Base-by-base conservation (phyloP, 139 green algal genomes). In the Coelastrella sp. region DNA sequence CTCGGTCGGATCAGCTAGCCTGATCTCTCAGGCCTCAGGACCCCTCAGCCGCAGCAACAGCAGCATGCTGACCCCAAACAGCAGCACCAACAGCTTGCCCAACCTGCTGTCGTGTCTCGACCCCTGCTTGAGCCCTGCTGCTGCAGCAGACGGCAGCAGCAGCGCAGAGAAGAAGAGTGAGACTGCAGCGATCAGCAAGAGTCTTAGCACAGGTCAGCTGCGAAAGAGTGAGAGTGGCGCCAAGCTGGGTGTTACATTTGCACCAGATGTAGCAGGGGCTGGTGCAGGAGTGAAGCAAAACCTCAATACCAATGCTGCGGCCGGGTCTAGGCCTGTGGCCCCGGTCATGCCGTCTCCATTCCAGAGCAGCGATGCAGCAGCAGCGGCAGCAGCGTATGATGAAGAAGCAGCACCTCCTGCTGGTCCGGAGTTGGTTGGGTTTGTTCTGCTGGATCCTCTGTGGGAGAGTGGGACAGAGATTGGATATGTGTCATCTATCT, bases 401-500 rank as follows among this genome's bases (percentile, higher is more conserved):
- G 32, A 47, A 47, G 32, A 47, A 47, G 32, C 32, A 47, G 32
- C 32, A 47, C 32, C 32, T 47, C 32, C 32, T 19, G 32, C 22
- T 54, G 47, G 17, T 47, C 82, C 82, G 0, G 65, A 87, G 64
- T 65, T 87, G 65, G 3, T 87, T 19, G 87, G 87, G 4, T 91
- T 91, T 87, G 87, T 91, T 77, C 78, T 91, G 78, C 47, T 91
- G 16, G 87, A 91, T 56, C 87, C 87, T 17, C 17, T 91, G 65
- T 91, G 79, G 78, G 61, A 86, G 87, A 56, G 19, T 61, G 54
- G 65, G 3, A 23, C 74, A 56, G 65, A 73, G 58, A 20, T 87
- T 17, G 87, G 87, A 47, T 91, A 87, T 11, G 87, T 91, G 16
- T 80, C 78, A 11, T 91, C 87, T 2, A 79, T 91, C 56, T 71